Base-by-base conservation (phyloP, 83 land plant species). In the Thuja plicata region DNA sequence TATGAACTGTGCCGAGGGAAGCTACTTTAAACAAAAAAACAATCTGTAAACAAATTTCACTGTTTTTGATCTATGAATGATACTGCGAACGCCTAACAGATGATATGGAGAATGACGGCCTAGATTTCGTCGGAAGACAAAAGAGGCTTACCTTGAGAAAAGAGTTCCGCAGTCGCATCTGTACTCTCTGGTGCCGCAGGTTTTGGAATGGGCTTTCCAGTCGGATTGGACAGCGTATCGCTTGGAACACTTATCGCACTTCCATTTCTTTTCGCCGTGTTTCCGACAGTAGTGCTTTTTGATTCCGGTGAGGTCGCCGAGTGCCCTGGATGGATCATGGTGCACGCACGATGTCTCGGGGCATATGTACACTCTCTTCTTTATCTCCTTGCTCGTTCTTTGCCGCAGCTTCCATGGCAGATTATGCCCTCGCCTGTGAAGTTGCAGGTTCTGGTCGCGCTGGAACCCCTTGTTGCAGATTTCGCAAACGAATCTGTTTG, bases 191-290 rank as follows among this genome's bases (percentile, higher is more conserved):
- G 93, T 95, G 86, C 95, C 96, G 87, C 96, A 95, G 54, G 93
- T 90, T 86, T 93, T 95, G 35, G 92, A 90, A 88, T 95, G 96
- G 3, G 96, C 96, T 87, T 95, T 95, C 96, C 96, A 93, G 78
- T 95, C 96, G 12, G 94, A 93, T 86, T 93, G 95, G 37, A 95
- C 96, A 10, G 96, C 96, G 55, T 95, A 95, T 30, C 92, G 89
- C 91, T 93, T 94, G 12, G 96, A 94, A 87, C 96, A 94, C 87
- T 94, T 94, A 50, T 94, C 94, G 57, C 96, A 94, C 91, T 94
- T 94, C 96, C 96, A 94, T 85, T 94, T 93, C 92, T 93, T 94
- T 88, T 94, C 96, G 15, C 96, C 94, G 84, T 94, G 96, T 55
- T 94, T 94, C 85, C 96, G 73, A 85, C 94, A 94, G 79, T 92